Percentiles rank a stretch among this genome's conserved stretches.
phyloP scores from a whole-genome alignment of 352 stramenopile species.

The Globisporangium irregulare region DNA sequence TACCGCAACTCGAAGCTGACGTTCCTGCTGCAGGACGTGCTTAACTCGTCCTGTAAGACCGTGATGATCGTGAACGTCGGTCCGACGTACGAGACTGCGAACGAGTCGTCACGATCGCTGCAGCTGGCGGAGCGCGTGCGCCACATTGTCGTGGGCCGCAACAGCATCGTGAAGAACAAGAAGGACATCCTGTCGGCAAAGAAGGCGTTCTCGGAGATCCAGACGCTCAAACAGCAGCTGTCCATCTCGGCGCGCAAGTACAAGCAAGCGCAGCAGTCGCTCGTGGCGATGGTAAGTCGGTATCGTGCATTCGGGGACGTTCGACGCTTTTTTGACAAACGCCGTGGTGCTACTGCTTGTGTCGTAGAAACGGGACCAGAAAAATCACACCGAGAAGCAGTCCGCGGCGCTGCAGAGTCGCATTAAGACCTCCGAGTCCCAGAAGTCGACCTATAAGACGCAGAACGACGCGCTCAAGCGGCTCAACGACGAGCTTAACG shows the following conservation, averaged over 20 bases:
- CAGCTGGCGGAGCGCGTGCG: constrained; percentile 83
- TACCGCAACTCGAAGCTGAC: constrained; percentile 99
- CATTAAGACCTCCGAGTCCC: constrained; percentile 75
- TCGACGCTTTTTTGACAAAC: constrained; percentile 14
- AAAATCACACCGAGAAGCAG: constrained; percentile 90
- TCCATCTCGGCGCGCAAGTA: constrained; percentile 81
- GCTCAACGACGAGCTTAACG: constrained; percentile 62
- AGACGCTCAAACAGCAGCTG: constrained; percentile 92
- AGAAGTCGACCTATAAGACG: constrained; percentile 53
- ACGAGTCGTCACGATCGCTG: constrained; percentile 86
- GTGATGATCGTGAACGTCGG: constrained; percentile 94
- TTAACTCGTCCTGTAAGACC: constrained; percentile 89
- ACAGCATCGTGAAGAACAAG: constrained; percentile 83
- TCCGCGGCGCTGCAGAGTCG: constrained; percentile 70
- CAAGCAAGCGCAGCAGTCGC: constrained; percentile 87
- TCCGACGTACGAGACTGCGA: constrained; percentile 75
- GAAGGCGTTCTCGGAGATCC: constrained; percentile 93
- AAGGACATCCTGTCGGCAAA: constrained; percentile 89
- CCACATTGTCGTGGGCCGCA: constrained; percentile 75
- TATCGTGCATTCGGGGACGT: constrained; percentile 19
- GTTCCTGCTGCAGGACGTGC: constrained; percentile 94
- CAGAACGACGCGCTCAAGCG: constrained; percentile 69
- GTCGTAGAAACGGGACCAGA: constrained; percentile 89
- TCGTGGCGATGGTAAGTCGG: constrained; percentile 86
- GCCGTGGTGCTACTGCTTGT: constrained; percentile 28